Evolutionary conservation across 1,284 basidiomycete species (phyloP).

Genomic region (Ceratobasidium sp.): DNA sequence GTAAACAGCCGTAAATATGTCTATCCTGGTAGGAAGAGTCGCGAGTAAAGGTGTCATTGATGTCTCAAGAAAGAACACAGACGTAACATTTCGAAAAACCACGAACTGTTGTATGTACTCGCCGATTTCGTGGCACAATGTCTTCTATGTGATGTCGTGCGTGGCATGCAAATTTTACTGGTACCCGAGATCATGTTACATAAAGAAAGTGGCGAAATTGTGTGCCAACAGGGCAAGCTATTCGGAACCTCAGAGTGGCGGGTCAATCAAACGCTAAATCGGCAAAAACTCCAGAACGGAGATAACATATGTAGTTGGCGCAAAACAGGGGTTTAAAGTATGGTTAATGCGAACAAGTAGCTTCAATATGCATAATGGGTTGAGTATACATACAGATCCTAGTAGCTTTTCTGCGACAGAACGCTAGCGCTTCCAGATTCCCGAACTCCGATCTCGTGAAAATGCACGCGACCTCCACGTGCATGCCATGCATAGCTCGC

Average conservation of each 20-base stretch:
- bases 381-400: too few relatives aligned
- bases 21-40: conserved; percentile 10
- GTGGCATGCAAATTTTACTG: neutral
- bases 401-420: neutral
- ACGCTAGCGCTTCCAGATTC: neutral
- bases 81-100: neutral
- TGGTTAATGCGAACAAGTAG: too few relatives aligned
- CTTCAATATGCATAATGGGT: too few relatives aligned
- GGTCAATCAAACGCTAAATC: too few relatives aligned
- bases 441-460: neutral
- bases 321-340: too few relatives aligned
- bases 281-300: too few relatives aligned
- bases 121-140: neutral
- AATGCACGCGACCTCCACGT: conserved; percentile 7
- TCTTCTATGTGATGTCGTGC: neutral
- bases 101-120: neutral
- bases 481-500: conserved; percentile 8
- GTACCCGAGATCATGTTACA: neutral
- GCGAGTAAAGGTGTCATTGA: neutral
- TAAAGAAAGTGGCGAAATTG: neutral
- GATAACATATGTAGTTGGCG: too few relatives aligned
- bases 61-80: neutral
- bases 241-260: too few relatives aligned
- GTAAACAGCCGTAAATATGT: conserved; percentile 3
- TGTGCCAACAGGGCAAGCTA: too few relatives aligned